Conservation (phyloP, 306 rosid species). For the Prosopis cineraria region DNA sequence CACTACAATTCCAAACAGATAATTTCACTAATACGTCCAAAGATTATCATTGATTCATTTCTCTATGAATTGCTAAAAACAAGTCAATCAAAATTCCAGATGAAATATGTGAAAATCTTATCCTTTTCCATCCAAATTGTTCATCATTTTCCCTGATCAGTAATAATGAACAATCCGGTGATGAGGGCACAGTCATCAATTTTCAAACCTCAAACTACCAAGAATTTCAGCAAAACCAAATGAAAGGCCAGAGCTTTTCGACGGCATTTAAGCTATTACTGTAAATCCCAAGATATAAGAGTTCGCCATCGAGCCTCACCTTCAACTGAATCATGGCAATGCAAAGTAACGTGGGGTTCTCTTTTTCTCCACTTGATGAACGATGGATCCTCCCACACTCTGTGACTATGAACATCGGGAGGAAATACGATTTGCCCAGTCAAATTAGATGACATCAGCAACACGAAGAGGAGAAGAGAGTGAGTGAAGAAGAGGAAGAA, state of each 20-base stretch:
- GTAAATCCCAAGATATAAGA: neutral
- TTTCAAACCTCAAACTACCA: neutral
- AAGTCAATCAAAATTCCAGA: neutral
- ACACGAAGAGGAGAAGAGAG: neutral
- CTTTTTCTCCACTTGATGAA: slow-evolving; percentile 93
- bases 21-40: neutral
- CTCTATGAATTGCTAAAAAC: neutral
- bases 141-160: neutral
- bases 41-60: slow-evolving; percentile 1
- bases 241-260: neutral
- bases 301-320: slow-evolving; percentile 42
- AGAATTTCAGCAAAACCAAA: neutral
- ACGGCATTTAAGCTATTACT: neutral
- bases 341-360: slow-evolving; percentile 81
- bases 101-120: neutral
- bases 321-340: slow-evolving; percentile 87
- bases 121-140: neutral
- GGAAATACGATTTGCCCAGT: slow-evolving; percentile 55
- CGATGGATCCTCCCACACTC: slow-evolving; percentile 87
- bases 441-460: slow-evolving; percentile 47
- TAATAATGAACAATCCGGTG: neutral
- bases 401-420: slow-evolving; percentile 55
- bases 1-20: neutral
- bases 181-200: neutral
- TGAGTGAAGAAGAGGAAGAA: neutral